Evolutionary conservation across 305 asterid genomes (phyloP), one percentile per base, ranked within the genome.

Genomic region (Rubia tinctorum): DNA sequence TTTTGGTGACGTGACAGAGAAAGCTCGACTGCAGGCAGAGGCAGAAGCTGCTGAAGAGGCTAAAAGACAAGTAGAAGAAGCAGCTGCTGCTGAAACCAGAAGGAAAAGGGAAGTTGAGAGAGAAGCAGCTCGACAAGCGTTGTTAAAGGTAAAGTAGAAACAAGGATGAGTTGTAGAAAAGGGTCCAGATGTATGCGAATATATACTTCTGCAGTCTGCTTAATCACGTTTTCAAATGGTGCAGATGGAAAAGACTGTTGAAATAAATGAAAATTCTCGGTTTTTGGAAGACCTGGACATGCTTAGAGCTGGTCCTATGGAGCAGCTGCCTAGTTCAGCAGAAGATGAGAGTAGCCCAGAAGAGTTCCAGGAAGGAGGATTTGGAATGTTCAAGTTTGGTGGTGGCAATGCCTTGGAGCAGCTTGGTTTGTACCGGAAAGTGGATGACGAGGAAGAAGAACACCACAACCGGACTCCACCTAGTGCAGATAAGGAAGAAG

Each of bases 21-120:
- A 84, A 84, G 97, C 98, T 74, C 85, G 96, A 83, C 77, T 92
- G 83, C 96, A 87, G 80, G 98, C 94, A 69, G 98, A 92, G 84
- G 97, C 97, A 10, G 89, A 80, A 87, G 97, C 98, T 76, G 99
- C 99, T 47, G 99, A 92, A 86, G 97, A 88, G 76, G 97, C 98
- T 74, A 87, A 86, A 78, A 89, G 78, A 82, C 88, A 64, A 70
- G 97, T 92, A 43, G 98, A 90, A 85, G 94, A 83, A 60, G 98
- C 85, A 80, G 99, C 96, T 30, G 98, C 90, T 53, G 91, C 88
- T 53, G 96, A 92, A 82, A 88, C 77, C 5, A 92, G 82, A 79
- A 86, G 86, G 87, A 84, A 82, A 79, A 89, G 94, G 76, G 96
- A 92, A 77, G 82, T 87, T 12, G 97, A 90, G 82, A 87, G 99